Evolutionary conservation across 768 basidiomycete genomes (phyloP), one percentile per base, ranked within the genome.

Genomic region (Phlebiopsis flavidoalba): DNA sequence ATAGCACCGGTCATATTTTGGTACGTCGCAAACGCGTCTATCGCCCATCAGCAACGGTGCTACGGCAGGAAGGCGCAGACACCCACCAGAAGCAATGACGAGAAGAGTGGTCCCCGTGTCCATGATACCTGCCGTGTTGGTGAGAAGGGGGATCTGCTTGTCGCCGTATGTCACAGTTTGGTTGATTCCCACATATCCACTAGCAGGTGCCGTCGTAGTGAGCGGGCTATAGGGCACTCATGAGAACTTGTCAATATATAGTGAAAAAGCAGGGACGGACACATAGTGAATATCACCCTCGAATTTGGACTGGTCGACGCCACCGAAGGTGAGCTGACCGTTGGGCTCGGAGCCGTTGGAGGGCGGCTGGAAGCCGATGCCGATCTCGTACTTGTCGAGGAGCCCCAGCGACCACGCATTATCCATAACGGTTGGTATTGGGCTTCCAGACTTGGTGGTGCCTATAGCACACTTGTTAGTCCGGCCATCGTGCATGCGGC

Each of bases 401-500:
- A 56, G 53, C 26, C 70, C 70, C 57, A 75, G 71, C 5, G 49
- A 35, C 53, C 59, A 67, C 4, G 77, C 72, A 59, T 72, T 76
- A 64, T 77, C 70, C 11, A 64, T 66, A 11, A 77, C 73, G 8
- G 77, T 78, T 3, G 73, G 71, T 37, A 75, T 48, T 4, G 48
- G 22, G 12, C 5, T 35, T 10, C 58, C 58, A 17, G 11, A 31
- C 8, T 31, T 22, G 8, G 58, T 59, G 22, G 58, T 59, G 8
- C 58, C 58, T 59, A 21, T 40, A 10, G n/a, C n/a, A 43, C 6
- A 22, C 21, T 31, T 10, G 2, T 24, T 52, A 5, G 26, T 22
- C 31, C 7, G 19, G 31, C 31, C 1, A 7, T 36, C 14, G 11
- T 5, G n/a, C 8, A 1, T 15, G 31, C 31, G 35, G 17, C 19